These are phyloP conservation scores for Recurvomyces mirabilis DNA, from an alignment of 495 filamentous ascomycete species.

Conservation along the genomic window DNA sequence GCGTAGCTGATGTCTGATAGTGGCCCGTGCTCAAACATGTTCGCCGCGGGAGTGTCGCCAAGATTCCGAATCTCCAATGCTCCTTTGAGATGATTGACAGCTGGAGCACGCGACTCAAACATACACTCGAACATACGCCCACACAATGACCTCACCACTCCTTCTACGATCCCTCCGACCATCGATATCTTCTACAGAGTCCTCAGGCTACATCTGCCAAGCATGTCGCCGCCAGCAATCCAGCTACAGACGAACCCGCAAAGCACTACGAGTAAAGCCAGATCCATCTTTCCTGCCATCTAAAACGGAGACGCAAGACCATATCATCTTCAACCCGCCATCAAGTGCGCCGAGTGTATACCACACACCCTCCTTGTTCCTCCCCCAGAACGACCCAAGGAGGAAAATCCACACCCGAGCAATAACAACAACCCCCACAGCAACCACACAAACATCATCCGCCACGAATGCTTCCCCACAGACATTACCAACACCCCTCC, in stretches of 20 bases:
- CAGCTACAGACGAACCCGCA: slow-evolving; percentile 56
- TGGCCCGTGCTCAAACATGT: neutral
- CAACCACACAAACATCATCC: slow-evolving; percentile 2
- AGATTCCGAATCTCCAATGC: neutral
- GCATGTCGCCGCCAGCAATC: slow-evolving; percentile 49
- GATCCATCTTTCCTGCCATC: slow-evolving; percentile 53
- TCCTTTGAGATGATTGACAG: neutral
- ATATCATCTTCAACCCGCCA: slow-evolving; percentile 92
- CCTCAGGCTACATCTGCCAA: slow-evolving; percentile 14
- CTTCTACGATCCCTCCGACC: neutral
- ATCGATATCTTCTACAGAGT: slow-evolving; percentile 1
- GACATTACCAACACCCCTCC: slow-evolving; percentile 51
- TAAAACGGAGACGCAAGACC: slow-evolving; percentile 36
- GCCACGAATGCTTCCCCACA: too few relatives aligned
- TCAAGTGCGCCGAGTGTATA: slow-evolving; percentile 70
- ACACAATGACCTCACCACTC: slow-evolving; percentile 1
- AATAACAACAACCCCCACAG: neutral
- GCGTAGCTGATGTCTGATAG: neutral
- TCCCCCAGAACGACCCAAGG: slow-evolving; percentile 67
- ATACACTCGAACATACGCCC: neutral
- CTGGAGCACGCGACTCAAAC: neutral
- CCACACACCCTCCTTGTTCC: slow-evolving; percentile 82
- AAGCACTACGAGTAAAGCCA: slow-evolving; percentile 59
- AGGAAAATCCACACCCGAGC: slow-evolving; percentile 39
- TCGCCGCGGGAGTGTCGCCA: neutral